Percentiles rank a stretch among this genome's conserved stretches.
Evolutionary conservation across 2,329 filamentous ascomycete species (phyloP).

Genomic region (Scortechinia acanthostroma): DNA sequence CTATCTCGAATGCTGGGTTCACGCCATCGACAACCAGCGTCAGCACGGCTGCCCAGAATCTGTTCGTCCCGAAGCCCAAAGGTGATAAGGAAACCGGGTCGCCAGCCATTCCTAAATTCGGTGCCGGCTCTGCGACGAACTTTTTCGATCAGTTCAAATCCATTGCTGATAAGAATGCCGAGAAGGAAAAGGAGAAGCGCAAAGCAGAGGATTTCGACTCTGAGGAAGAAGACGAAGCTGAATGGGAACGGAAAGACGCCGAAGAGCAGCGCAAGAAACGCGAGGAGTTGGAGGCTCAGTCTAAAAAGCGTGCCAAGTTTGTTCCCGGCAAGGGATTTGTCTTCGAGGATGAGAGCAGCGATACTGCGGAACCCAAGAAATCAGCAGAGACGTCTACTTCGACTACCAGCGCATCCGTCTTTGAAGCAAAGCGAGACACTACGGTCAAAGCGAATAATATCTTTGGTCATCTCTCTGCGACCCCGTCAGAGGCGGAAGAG

Average conservation of each 20-base stretch:
- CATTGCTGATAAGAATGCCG: conserved; percentile 16
- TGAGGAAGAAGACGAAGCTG: conserved; percentile 37
- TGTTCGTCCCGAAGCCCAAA: background rate
- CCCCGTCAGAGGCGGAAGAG: conserved; percentile 4
- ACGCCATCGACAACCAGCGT: background rate
- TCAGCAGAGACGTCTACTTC: conserved; percentile 7
- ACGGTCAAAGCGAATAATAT: conserved; percentile 19
- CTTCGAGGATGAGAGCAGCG: conserved; percentile 13
- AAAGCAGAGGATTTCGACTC: conserved; percentile 37
- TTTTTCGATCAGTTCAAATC: conserved; percentile 31
- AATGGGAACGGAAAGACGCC: conserved; percentile 34
- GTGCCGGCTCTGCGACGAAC: conserved; percentile 13
- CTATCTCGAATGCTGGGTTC: background rate
- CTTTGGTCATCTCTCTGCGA: conserved; percentile 23
- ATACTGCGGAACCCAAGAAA: conserved; percentile 10
- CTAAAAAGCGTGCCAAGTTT: conserved; percentile 4
- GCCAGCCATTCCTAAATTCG: conserved; percentile 21
- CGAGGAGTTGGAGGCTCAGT: conserved; percentile 22
- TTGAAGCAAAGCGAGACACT: conserved; percentile 13
- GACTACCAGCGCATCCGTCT: conserved; percentile 11
- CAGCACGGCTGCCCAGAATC: background rate
- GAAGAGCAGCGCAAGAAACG: conserved; percentile 34
- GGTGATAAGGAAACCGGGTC: conserved; percentile 5
- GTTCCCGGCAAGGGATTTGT: conserved; percentile 11
- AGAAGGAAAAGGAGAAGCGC: conserved; percentile 11